Evolutionary conservation across 2,329 filamentous ascomycete genomes (phyloP).

Genomic region (Sclerotinia glacialis): DNA sequence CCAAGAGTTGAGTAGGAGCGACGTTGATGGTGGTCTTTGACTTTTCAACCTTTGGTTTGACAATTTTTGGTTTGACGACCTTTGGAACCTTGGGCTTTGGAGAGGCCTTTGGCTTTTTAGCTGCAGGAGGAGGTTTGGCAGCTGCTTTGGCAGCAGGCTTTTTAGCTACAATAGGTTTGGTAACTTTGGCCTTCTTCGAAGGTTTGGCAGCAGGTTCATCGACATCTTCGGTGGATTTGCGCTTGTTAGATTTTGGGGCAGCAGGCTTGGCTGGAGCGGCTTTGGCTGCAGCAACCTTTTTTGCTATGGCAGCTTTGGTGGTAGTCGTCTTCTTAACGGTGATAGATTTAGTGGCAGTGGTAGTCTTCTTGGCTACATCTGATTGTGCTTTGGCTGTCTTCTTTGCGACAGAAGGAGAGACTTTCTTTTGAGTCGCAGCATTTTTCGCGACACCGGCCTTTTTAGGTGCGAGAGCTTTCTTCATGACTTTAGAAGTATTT

Average conservation of each 20-base stretch:
- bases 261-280: conserved; percentile 9
- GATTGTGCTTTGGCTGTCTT: conserved; percentile 14
- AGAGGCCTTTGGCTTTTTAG: conserved; percentile 7
- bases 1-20: conserved; percentile 59
- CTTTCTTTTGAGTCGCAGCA: conserved; percentile 32
- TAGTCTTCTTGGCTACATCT: conserved; percentile 10
- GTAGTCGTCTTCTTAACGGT: conserved; percentile 16
- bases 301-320: conserved; percentile 9
- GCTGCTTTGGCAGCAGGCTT: conserved; percentile 7
- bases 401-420: conserved; percentile 25
- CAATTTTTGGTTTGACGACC: conserved; percentile 16
- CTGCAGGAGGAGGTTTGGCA: not conserved
- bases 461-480: conserved; percentile 15
- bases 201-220: conserved; percentile 10
- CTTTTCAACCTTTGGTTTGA: conserved; percentile 14
- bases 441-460: conserved; percentile 13
- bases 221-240: conserved; percentile 16
- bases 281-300: conserved; percentile 10
- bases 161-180: conserved; percentile 5
- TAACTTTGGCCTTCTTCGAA: conserved; percentile 10
- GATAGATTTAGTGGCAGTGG: conserved; percentile 4
- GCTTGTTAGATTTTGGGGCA: conserved; percentile 20
- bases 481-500: conserved; percentile 10
- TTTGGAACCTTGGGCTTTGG: conserved; percentile 16
- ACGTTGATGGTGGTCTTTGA: conserved; percentile 50